These are phyloP conservation scores for Lentinula raphanica DNA, from an alignment of 768 basidiomycete genomes.

Conservation along the genomic window DNA sequence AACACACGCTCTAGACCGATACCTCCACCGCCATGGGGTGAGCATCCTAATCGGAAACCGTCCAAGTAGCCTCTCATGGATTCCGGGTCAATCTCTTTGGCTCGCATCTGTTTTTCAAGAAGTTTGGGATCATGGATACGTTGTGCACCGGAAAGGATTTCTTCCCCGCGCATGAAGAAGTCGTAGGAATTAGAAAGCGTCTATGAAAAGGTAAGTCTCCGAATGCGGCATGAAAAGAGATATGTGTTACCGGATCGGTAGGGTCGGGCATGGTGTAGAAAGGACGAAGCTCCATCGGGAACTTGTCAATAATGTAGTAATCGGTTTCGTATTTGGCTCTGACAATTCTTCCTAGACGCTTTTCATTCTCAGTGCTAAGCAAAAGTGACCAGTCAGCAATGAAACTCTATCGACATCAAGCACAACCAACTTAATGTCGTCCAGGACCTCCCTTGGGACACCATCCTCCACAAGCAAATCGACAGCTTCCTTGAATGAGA, in stretches of 20 bases:
- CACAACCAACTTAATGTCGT: constrained; percentile 74
- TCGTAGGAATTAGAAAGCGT: constrained; percentile 97
- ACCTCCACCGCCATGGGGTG: constrained; percentile 96
- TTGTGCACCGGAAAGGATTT: constrained; percentile 97
- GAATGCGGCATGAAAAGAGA: constrained; percentile 2
- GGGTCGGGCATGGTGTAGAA: constrained; percentile 99
- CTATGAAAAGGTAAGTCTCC: constrained; percentile 30
- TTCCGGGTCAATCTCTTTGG: constrained; percentile 84
- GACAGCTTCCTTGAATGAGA: constrained; percentile 85
- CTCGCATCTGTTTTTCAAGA: constrained; percentile 79
- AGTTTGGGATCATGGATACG: constrained; percentile 89
- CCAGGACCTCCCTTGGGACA: constrained; percentile 67
- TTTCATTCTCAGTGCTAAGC: constrained; percentile 89
- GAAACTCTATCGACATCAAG: neutral
- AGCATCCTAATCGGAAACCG: constrained; percentile 90
- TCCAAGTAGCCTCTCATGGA: constrained; percentile 92
- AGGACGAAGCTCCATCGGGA: constrained; percentile 90
- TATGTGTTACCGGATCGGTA: constrained; percentile 63
- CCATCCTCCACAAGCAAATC: constrained; percentile 85
- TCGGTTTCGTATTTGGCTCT: constrained; percentile 94
- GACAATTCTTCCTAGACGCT: constrained; percentile 83
- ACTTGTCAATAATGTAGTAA: constrained; percentile 99
- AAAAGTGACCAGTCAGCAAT: constrained; percentile 5
- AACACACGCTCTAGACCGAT: constrained; percentile 93
- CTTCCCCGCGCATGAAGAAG: constrained; percentile 99